Evolutionary conservation across 179 eudicot species (phyloP).

Genomic region (Spergularia azorica): DNA sequence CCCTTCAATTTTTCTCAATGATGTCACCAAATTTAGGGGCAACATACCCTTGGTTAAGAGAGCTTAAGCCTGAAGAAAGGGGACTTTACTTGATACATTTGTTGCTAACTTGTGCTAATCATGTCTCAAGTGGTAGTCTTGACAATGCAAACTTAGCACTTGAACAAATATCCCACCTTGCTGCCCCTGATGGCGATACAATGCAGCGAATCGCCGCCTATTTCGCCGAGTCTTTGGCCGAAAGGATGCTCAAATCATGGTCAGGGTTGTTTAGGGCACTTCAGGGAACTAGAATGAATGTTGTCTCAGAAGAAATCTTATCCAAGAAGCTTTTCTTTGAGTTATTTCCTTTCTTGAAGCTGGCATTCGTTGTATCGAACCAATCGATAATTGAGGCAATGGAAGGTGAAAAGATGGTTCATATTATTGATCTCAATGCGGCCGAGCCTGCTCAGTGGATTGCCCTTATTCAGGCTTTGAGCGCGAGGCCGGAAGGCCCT

Average conservation of each 20-base stretch:
- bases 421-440: constrained; percentile 68
- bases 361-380: constrained; percentile 65
- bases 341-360: constrained; percentile 72
- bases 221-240: constrained; percentile 79
- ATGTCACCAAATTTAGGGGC: constrained; percentile 72
- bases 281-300: constrained; percentile 52
- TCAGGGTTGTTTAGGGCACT: constrained; percentile 81
- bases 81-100: constrained; percentile 76
- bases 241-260: constrained; percentile 66
- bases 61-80: constrained; percentile 76
- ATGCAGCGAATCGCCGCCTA: constrained; percentile 93
- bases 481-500: constrained; percentile 76
- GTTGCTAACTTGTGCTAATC: constrained; percentile 71
- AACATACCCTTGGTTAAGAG: constrained; percentile 76
- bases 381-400: constrained; percentile 83
- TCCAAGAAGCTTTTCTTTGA: constrained; percentile 66
- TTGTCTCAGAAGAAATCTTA: constrained; percentile 54
- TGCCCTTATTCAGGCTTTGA: constrained; percentile 64
- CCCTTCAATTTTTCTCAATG: constrained; percentile 63
- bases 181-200: constrained; percentile 81
- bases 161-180: constrained; percentile 74
- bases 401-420: constrained; percentile 92
- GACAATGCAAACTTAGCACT: constrained; percentile 74
- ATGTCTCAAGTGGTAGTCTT: constrained; percentile 62
- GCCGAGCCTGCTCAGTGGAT: constrained; percentile 90